Base-by-base conservation (phyloP, 306 rosid genomes). In the Acmispon strigosus region DNA sequence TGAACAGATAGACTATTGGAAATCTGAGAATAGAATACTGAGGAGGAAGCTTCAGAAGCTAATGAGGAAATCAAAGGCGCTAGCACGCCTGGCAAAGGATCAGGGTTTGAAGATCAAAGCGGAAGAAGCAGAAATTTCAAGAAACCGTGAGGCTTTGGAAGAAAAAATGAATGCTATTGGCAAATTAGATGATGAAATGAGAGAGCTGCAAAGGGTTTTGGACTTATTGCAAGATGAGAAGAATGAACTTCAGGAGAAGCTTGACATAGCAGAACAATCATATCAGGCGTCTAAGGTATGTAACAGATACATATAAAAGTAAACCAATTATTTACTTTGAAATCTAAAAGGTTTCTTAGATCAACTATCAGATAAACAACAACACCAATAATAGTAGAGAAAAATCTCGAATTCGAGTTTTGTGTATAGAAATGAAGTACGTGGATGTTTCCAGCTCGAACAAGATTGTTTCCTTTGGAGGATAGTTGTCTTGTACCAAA, bases 1-100 rank as follows among this genome's bases (percentile, higher is more conserved):
- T 60, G 86, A 79, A 80, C 82, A 83, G 39, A 59, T 81, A 9
- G 84, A 87, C 57, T 7, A 48, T 24, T 81, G 81, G 86, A 84
- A 80, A 84, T 75, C 83, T 45, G 81, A 86, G 58, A 87, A 76
- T 61, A 61, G 69, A 81, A 64, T 78, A 69, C 85, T 89, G 69
- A 66, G 32, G 59, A 84, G 75, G 78, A 81, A 74, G 73, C 68
- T 84, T 14, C 78, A 76, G 86, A 81, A 50, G 76, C 66, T 87
- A 18, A 37, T 20, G 79, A 84, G 73, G 78, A 81, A 73, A 86
- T 83, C 77, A 19, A 86, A 34, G 80, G 77, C 70, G 5, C 86
- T 85, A 69, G 72, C 88, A 10, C 63, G 60, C 17, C 10, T 73
- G 3, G 70, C 69, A 4, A 53, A 65, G 45, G 85, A 84, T 55